Conservation (phyloP, 768 basidiomycete species). For the Vararia minispora region DNA sequence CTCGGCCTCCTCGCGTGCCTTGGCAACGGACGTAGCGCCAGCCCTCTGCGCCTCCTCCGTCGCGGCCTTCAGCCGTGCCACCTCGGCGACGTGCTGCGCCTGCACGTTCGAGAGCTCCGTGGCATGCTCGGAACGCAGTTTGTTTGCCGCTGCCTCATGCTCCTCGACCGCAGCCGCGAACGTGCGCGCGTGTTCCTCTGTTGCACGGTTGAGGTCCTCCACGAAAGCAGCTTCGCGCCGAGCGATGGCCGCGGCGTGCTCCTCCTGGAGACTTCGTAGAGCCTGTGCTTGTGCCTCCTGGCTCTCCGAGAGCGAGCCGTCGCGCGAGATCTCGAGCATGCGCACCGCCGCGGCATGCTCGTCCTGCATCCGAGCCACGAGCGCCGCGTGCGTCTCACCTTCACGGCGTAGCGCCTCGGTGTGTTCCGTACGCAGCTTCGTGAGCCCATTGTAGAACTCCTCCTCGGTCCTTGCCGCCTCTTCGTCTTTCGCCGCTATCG, state of each 20-base stretch:
- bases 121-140: conserved; percentile 50
- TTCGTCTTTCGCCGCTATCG: conserved; percentile 50
- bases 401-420: conserved; percentile 52
- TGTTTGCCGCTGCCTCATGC: conserved; percentile 43
- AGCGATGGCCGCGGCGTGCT: conserved; percentile 53
- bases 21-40: conserved; percentile 23
- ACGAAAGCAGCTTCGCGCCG: conserved; percentile 55
- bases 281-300: conserved; percentile 53
- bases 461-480: conserved; percentile 60
- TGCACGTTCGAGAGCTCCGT: conserved; percentile 38
- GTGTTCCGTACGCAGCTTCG: conserved; percentile 66
- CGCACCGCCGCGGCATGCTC: conserved; percentile 69
- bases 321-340: conserved; percentile 62
- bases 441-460: conserved; percentile 73
- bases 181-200: conserved; percentile 46
- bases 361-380: conserved; percentile 59
- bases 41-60: conserved; percentile 36
- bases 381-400: conserved; percentile 45
- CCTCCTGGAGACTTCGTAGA: conserved; percentile 58
- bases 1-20: conserved; percentile 37
- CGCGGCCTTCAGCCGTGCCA: conserved; percentile 34
- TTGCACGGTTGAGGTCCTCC: conserved; percentile 56
- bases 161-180: conserved; percentile 51
- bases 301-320: conserved; percentile 67
- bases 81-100: conserved; percentile 41